Percentiles rank a stretch among this genome's conserved stretches.
phyloP scores from a whole-genome alignment of 805 yeast species.

The Saturnispora dispora region DNA sequence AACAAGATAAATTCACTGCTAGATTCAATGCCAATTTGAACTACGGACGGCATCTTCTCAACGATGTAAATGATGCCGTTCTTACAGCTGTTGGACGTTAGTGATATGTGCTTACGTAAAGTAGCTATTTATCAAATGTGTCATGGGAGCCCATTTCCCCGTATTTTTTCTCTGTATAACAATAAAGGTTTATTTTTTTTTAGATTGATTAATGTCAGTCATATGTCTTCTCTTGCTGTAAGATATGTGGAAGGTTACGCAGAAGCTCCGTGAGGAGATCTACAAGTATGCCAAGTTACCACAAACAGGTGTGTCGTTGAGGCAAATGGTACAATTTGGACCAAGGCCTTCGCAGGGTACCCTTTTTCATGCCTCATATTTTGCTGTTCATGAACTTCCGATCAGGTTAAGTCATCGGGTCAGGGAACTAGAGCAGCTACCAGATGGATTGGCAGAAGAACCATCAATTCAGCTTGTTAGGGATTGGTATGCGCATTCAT shows the following conservation, averaged over 20 bases:
- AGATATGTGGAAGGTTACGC: slow-evolving; percentile 38
- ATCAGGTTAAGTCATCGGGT: slow-evolving; percentile 80
- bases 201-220: background rate
- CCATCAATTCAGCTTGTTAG: slow-evolving; percentile 69
- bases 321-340: slow-evolving; percentile 91
- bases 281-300: slow-evolving; percentile 61
- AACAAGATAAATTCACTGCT: slow-evolving; percentile 31
- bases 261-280: slow-evolving; percentile 44
- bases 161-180: background rate
- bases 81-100: slow-evolving; percentile 28
- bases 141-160: slow-evolving; percentile 1
- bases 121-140: background rate
- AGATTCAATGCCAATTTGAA: slow-evolving; percentile 29
- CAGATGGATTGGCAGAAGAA: slow-evolving; percentile 62
- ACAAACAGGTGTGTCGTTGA: slow-evolving; percentile 74
- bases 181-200: background rate
- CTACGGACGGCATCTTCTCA: slow-evolving; percentile 27
- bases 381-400: slow-evolving; percentile 79
- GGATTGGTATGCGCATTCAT: slow-evolving; percentile 87
- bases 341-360: slow-evolving; percentile 70
- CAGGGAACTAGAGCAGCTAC: slow-evolving; percentile 72
- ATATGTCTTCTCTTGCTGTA: background rate
- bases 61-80: slow-evolving; percentile 35
- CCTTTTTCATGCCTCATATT: slow-evolving; percentile 73
- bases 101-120: slow-evolving; percentile 1